Base-by-base conservation (phyloP, 306 rosid genomes). In the Begonia fuchsioides region DNA sequence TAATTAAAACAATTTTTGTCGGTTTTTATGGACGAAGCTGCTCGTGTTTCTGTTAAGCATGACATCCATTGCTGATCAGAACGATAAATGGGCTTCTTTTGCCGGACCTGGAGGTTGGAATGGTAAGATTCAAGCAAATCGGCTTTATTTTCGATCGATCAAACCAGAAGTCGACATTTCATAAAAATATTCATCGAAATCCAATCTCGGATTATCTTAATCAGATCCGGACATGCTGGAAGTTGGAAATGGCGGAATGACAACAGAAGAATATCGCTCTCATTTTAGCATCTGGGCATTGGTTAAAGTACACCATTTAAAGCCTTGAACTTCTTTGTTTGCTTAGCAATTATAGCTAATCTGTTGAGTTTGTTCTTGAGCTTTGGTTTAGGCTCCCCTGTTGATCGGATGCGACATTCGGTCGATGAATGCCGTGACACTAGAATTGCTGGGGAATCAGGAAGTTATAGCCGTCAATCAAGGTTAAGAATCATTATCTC, bases 41-140 rank as follows among this genome's bases (percentile, higher is more conserved):
- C 35, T 26, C 35, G 35, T 26, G 35, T 41, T 41, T 41, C n/a
- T 41, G n/a, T 41, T 4, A 41, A 84, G 92, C 39, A 72, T 84
- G 81, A 77, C 54, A 53, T 58, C 77, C 43, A 66, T 44, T 9
- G 86, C 86, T n/a, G 92, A 84, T 66, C 53, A 9, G 51, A 84
- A 80, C 38, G 78, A 84, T 63, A 52, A 51, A 63, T 84, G 94
- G 92, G 86, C 94, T 53, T 72, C 86, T 17, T 77, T 70, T 58
- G 94, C 92, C 49, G 73, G 73, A 68, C 92, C 86, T 43, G 86
- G 92, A 43, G 86, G 86, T 44, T 84, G 94, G 94, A 84, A 84
- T 63, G 94, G 92, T 80, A 72, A 65, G 15, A 39, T 11, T 49
- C 13, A 15, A 15, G 53, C 49, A 43, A 55, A 50, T 13, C 17